Base-by-base conservation (phyloP, 1,284 basidiomycete species). In the Phenoliferia sp. region DNA sequence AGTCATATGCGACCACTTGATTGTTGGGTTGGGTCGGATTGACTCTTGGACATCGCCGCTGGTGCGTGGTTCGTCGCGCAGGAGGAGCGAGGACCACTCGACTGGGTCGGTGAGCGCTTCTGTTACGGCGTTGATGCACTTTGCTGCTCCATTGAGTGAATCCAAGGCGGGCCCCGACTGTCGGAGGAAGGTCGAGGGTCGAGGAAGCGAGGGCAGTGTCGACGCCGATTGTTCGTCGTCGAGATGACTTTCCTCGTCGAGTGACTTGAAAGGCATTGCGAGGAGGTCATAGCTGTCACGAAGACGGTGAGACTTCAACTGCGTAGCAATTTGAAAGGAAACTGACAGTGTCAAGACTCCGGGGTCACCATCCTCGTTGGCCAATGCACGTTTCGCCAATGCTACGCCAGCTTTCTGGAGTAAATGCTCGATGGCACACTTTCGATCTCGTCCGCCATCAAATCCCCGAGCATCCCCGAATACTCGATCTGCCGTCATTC, bases 331-430 rank as follows among this genome's bases (percentile, higher is more conserved):
- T 31, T 33, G 6, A 44, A 19, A 12, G 26, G 16, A n/a, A 39
- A 60, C 66, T 34, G 36, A 70, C 66, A 33, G 50, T 3, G 63
- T 67, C 56, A 69, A 35, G 2, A 50, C 61, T 0, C 66, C 66
- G 3, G 64, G 62, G 4, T 66, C 64, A 2, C 52, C 59, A 3
- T 36, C 60, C 5, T 31, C 50, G 34, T 28, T 26, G 15, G 2
- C 3, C 56, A 16, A 19, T 31, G 6, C 32, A 9, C 39, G 10
- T 29, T 60, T 32, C 34, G 9, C 34, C 29, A 44, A 4, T n/a
- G 64, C 64, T 26, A 44, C 32, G 36, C 29, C 44, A 19, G 19
- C 32, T 1, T 54, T 12, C 48, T 26, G 33, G 31, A 61, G 19
- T 7, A 7, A 35, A 50, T 29, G 31, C 52, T 15, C 22, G 5